A percentile compares a stretch with the other conserved stretches of the same genome.
Conservation (phyloP, 2,329 filamentous ascomycete genomes). For the Colletotrichum costaricense region DNA sequence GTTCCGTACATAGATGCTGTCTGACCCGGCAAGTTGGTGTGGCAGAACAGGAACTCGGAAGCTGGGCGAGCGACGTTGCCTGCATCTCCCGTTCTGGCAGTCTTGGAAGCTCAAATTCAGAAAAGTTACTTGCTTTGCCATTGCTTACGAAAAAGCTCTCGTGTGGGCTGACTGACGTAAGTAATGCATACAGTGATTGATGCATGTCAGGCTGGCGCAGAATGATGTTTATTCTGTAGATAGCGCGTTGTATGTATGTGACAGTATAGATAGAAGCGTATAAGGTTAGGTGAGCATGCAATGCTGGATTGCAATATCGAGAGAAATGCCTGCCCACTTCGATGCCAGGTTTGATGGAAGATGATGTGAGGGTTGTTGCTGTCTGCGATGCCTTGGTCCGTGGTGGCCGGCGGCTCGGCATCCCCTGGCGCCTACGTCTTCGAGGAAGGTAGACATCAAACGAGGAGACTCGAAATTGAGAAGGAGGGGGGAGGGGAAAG, state of each 20-base stretch:
- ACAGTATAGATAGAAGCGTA: conserved; percentile 18
- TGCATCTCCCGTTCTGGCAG: background rate
- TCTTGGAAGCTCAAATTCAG: background rate
- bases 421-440: background rate
- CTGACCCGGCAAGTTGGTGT: conserved; percentile 11
- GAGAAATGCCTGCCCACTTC: background rate
- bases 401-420: conserved; percentile 8
- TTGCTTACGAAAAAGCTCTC: background rate
- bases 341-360: background rate
- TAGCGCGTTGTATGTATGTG: background rate
- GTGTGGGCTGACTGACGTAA: conserved; percentile 15
- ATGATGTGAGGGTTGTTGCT: conserved; percentile 18
- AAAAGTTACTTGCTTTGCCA: background rate
- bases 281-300: conserved; percentile 7
- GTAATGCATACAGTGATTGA: background rate
- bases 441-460: background rate
- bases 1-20: conserved; percentile 1
- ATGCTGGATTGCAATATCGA: background rate
- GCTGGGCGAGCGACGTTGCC: background rate
- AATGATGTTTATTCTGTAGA: background rate
- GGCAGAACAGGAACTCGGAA: conserved; percentile 5
- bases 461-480: background rate
- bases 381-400: background rate
- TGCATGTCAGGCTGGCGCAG: background rate
- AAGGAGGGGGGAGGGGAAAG: background rate